These are phyloP conservation scores for Exserohilum turcica DNA, from an alignment of 2,329 filamentous ascomycete genomes.

Conservation along the genomic window DNA sequence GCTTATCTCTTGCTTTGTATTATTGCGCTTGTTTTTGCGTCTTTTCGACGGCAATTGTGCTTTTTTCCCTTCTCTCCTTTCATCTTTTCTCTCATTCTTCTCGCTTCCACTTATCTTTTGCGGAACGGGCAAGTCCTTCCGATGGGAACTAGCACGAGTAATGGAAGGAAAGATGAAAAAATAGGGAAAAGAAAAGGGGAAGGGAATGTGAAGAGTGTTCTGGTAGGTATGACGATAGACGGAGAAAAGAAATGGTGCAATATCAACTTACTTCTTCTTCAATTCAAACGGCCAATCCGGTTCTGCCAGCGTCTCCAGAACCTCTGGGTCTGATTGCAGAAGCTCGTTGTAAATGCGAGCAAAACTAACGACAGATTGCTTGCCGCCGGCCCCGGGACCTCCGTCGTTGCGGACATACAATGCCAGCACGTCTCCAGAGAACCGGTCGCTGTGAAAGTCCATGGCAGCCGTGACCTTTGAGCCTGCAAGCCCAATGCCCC, in stretches of 20 bases:
- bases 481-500: constrained; percentile 44
- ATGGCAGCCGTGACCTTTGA: constrained; percentile 46
- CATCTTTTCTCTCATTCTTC: too few relatives aligned
- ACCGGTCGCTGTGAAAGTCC: constrained; percentile 47
- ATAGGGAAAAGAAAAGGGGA: neutral
- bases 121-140: too few relatives aligned
- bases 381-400: constrained; percentile 35
- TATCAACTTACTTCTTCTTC: constrained; percentile 41
- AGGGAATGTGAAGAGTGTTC: neutral
- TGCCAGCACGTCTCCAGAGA: constrained; percentile 46
- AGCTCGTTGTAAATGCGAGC: constrained; percentile 47
- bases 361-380: constrained; percentile 43
- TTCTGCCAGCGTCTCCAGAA: constrained; percentile 43
- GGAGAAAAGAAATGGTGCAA: neutral
- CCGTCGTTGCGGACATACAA: constrained; percentile 45
- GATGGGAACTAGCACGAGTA: too few relatives aligned
- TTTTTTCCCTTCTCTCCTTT: too few relatives aligned
- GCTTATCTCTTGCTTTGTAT: neutral
- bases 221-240: neutral
- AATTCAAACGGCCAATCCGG: constrained; percentile 47
- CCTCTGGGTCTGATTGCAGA: constrained; percentile 37
- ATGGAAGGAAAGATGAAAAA: neutral
- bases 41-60: too few relatives aligned
- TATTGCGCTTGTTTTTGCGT: neutral
- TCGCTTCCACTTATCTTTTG: too few relatives aligned